These are phyloP conservation scores for Colletotrichum aenigma DNA, from an alignment of 2,329 filamentous ascomycete species.

Conservation along the genomic window DNA sequence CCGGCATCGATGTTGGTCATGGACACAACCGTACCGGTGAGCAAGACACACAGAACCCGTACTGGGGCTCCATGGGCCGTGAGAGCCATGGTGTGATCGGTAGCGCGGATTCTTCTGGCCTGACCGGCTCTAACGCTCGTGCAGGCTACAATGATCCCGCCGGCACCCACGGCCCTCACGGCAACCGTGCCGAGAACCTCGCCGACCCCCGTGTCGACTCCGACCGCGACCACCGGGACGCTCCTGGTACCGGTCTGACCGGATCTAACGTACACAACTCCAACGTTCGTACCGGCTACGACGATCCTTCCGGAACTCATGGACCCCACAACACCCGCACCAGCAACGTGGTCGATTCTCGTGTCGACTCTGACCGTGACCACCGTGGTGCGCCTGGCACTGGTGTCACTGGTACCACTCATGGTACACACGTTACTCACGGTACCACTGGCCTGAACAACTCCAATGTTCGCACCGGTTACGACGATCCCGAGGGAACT, in stretches of 20 bases:
- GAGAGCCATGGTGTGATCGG: slow-evolving; percentile 27
- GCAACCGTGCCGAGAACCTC: slow-evolving; percentile 45
- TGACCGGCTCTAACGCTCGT: slow-evolving; percentile 15
- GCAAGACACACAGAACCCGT: background rate
- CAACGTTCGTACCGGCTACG: background rate
- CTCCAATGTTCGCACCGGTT: background rate
- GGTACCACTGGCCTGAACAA: background rate
- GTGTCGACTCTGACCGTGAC: slow-evolving; percentile 9
- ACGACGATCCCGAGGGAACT: background rate
- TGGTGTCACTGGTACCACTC: background rate
- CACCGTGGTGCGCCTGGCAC: slow-evolving; percentile 18
- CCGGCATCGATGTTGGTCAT: slow-evolving; percentile 8
- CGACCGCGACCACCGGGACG: slow-evolving; percentile 37
- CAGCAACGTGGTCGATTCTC: slow-evolving; percentile 20
- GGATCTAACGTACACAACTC: background rate
- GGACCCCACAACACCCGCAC: slow-evolving; percentile 38
- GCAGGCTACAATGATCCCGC: slow-evolving; percentile 10
- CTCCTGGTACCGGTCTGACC: background rate
- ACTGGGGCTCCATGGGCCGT: slow-evolving; percentile 14
- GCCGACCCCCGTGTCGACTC: slow-evolving; percentile 53
- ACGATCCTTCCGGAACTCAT: slow-evolving; percentile 30
- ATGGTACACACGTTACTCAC: slow-evolving; percentile 11
- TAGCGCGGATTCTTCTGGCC: slow-evolving; percentile 23
- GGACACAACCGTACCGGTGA: background rate
- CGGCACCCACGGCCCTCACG: slow-evolving; percentile 36